Base-by-base conservation (phyloP, 192 early-diverging fungal genomes). In the Irineochytrium annulatum region DNA sequence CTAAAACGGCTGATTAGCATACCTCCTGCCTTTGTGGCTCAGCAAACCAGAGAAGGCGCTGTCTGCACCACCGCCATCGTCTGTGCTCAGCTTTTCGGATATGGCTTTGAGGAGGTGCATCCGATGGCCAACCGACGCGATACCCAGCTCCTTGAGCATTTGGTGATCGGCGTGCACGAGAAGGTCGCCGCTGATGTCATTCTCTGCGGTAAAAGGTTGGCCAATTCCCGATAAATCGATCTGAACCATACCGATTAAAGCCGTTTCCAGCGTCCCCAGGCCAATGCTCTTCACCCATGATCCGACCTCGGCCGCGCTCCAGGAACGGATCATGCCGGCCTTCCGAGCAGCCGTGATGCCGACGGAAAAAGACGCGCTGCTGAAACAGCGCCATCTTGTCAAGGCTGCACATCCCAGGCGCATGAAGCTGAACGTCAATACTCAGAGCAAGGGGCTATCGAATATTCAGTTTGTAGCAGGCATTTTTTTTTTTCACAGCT, bases 61-160 rank as follows among this genome's bases (percentile, higher is more conserved):
- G 22, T 49, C 26, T 49, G 26, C 8, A 20, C 17, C 46, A 5
- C 6, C 13, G 11, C 46, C 46, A 17, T 49, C 46, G 13, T 49
- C 46, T 49, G 24, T 82, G 73, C 17, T 91, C 89, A 24, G 94
- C 77, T 1, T 87, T 87, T 37, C 93, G 52, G 93, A 93, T 49
- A 98, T 87, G 11, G 90, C 87, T 57, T 89, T 91, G 39, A 98
- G 79, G n/a, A 98, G 79, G n/a, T 83, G 74, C 24, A 97, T 77
- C 27, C 95, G 77, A 43, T 91, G 87, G 1, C 95, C 95, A 16
- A 97, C 83, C 1, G 91, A 88, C 44, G 74, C 76, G 43, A 98
- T 82, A 3, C 84, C 87, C 49, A 98, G 70, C 60, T 94, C 93
- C 69, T 88, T 90, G 55, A 98, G 77, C 32, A 94, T 81, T 43